These are phyloP conservation scores for Rhizopogon vulgaris DNA, from an alignment of 768 basidiomycete genomes.

Conservation along the genomic window DNA sequence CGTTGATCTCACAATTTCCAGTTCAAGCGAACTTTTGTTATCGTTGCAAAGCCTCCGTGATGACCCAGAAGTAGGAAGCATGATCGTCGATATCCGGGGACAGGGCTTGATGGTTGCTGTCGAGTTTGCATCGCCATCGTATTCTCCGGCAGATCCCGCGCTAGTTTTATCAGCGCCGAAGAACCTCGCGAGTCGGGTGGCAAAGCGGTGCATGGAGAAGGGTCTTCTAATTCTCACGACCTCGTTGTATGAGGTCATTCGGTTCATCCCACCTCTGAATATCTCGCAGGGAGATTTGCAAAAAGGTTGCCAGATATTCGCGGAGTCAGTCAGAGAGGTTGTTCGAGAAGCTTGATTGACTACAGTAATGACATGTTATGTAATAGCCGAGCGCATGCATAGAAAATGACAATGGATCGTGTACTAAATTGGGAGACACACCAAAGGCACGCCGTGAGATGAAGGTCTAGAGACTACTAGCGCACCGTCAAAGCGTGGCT, in stretches of 20 bases:
- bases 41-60: slow-evolving; percentile 51
- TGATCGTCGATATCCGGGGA: slow-evolving; percentile 85
- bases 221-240: slow-evolving; percentile 87
- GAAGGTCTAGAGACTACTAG: background rate
- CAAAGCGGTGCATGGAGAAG: slow-evolving; percentile 78
- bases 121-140: slow-evolving; percentile 65
- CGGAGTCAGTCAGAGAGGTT: slow-evolving; percentile 65
- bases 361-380: background rate
- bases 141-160: slow-evolving; percentile 44
- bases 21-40: slow-evolving; percentile 67
- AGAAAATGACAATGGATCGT: background rate
- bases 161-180: slow-evolving; percentile 31
- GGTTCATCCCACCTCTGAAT: slow-evolving; percentile 93
- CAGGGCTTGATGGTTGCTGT: slow-evolving; percentile 85
- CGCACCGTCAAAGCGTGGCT: slow-evolving; percentile 10
- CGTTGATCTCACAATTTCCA: slow-evolving; percentile 16
- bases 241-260: slow-evolving; percentile 77
- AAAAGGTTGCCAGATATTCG: slow-evolving; percentile 62
- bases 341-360: slow-evolving; percentile 33
- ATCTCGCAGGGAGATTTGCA: slow-evolving; percentile 69
- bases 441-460: too few relatives aligned
- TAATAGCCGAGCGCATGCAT: too few relatives aligned
- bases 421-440: background rate
- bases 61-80: slow-evolving; percentile 43
- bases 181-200: slow-evolving; percentile 63